These are phyloP conservation scores for Exophiala sideris DNA, from an alignment of 2,329 filamentous ascomycete species.

Conservation along the genomic window DNA sequence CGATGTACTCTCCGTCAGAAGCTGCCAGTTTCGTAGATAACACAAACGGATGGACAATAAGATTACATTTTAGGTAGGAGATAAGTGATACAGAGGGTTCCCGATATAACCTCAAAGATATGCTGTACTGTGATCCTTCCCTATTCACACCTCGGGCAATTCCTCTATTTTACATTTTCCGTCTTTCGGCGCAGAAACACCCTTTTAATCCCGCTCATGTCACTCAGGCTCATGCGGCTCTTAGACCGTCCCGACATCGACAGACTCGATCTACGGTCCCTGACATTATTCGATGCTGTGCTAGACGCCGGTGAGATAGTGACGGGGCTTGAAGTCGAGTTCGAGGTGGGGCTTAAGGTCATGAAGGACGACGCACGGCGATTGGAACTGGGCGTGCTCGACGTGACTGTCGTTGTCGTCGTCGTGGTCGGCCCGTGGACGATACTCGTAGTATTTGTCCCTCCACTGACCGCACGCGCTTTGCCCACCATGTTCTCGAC, in stretches of 20 bases:
- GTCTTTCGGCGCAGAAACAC: slow-evolving; percentile 29
- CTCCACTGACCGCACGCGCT: slow-evolving; percentile 34
- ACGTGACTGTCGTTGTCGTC: slow-evolving; percentile 24
- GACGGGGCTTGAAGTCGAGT: slow-evolving; percentile 11
- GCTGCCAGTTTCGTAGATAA: too few species aligned
- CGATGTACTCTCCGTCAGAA: too few species aligned
- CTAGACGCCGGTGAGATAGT: slow-evolving; percentile 16
- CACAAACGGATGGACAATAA: too few species aligned
- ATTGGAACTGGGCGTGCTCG: slow-evolving; percentile 8
- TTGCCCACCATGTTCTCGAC: slow-evolving; percentile 46
- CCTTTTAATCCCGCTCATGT: slow-evolving; percentile 28
- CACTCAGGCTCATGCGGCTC: slow-evolving; percentile 24
- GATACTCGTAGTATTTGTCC: slow-evolving; percentile 5
- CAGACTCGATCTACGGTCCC: slow-evolving; percentile 7
- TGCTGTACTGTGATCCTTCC: not conserved
- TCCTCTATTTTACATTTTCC: slow-evolving; percentile 2
- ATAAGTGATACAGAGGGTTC: too few species aligned
- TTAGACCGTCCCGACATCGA: slow-evolving; percentile 6
- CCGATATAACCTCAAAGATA: too few species aligned
- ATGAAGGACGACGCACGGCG: slow-evolving; percentile 12
- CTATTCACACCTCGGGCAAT: not conserved
- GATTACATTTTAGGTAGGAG: too few species aligned
- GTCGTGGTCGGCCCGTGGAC: slow-evolving; percentile 19
- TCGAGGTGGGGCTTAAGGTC: slow-evolving; percentile 7
- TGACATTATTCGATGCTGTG: slow-evolving; percentile 9